These are phyloP conservation scores for Pythium dissotocum DNA, from an alignment of 352 stramenopile species.

Conservation along the genomic window DNA sequence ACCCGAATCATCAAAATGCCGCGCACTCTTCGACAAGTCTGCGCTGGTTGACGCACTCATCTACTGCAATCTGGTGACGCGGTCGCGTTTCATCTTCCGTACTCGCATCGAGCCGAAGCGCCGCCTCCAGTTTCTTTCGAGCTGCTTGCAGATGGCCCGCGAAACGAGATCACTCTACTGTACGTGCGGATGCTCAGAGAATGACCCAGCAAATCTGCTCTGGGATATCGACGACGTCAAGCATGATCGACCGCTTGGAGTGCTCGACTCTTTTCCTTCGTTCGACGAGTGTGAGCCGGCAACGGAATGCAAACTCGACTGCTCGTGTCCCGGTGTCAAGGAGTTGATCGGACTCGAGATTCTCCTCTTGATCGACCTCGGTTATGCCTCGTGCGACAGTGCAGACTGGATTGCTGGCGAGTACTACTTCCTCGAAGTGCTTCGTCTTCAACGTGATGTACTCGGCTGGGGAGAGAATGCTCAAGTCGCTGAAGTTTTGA, in stretches of 20 bases:
- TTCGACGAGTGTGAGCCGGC: conserved; percentile 48
- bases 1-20: conserved; percentile 2
- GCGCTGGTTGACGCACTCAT: conserved; percentile 73
- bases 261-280: conserved; percentile 52
- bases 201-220: conserved; percentile 58
- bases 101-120: conserved; percentile 68
- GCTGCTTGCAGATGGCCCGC: conserved; percentile 64
- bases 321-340: conserved; percentile 64
- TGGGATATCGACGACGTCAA: conserved; percentile 79
- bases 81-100: conserved; percentile 80
- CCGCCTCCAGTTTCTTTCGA: conserved; percentile 62
- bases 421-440: conserved; percentile 74
- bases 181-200: conserved; percentile 66
- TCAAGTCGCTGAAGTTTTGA: conserved; percentile 80
- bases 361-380: conserved; percentile 71
- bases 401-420: conserved; percentile 74
- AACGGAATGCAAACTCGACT: conserved; percentile 31
- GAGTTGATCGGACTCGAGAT: conserved; percentile 75
- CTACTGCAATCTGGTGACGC: conserved; percentile 78
- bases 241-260: conserved; percentile 54
- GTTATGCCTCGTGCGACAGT: conserved; percentile 71
- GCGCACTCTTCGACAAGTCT: conserved; percentile 39
- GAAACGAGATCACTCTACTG: conserved; percentile 71
- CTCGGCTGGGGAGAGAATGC: conserved; percentile 69
- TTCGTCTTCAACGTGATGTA: conserved; percentile 75